A percentile compares a stretch with the other conserved stretches of the same genome.
These are phyloP conservation scores for Botryobasidium botryosum DNA, from an alignment of 768 basidiomycete species.

Conservation along the genomic window DNA sequence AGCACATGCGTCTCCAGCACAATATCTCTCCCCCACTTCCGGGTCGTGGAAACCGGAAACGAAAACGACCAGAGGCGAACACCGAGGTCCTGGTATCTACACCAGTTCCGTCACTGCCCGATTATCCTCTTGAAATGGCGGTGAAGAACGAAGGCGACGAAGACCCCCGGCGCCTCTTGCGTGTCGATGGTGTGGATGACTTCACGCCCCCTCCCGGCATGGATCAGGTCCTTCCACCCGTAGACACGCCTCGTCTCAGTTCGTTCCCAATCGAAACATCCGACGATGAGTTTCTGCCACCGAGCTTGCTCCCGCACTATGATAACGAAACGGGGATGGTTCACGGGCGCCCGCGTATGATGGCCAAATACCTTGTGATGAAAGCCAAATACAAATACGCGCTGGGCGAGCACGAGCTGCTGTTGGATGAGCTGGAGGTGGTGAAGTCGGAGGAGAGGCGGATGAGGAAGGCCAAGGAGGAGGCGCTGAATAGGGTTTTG, in stretches of 20 bases:
- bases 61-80: slow-evolving; percentile 7
- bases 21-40: slow-evolving; percentile 5
- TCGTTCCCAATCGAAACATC: not conserved
- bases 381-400: slow-evolving; percentile 10
- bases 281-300: slow-evolving; percentile 5
- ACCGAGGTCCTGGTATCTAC: no score
- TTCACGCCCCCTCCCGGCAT: not conserved
- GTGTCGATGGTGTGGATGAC: no score
- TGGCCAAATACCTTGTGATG: slow-evolving; percentile 4
- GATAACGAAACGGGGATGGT: slow-evolving; percentile 2
- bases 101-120: no score
- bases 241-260: not conserved
- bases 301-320: not conserved
- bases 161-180: no score
- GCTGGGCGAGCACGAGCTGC: slow-evolving; percentile 8
- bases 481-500: slow-evolving; percentile 2
- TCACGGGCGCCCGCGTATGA: slow-evolving; percentile 2
- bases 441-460: slow-evolving; percentile 6
- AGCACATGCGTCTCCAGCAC: slow-evolving; percentile 11
- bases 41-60: slow-evolving; percentile 3
- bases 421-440: slow-evolving; percentile 5
- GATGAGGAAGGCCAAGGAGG: slow-evolving; percentile 5
- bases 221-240: not conserved
- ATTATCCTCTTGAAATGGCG: no score
- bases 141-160: no score